Evolutionary conservation across 2,329 filamentous ascomycete species (phyloP).

Genomic region (Xylaria sp.): DNA sequence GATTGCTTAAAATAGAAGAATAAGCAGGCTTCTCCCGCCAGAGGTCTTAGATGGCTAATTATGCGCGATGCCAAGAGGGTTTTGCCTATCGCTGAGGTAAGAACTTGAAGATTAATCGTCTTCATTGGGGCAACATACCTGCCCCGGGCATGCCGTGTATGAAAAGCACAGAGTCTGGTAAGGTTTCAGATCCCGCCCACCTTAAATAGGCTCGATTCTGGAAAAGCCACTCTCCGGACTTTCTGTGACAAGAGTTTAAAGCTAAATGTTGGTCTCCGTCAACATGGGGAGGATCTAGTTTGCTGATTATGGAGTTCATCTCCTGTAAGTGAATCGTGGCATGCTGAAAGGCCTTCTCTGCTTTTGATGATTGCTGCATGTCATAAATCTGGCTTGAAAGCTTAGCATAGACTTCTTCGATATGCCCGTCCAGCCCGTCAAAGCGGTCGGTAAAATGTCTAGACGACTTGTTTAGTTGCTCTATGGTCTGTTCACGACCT

Average conservation of each 20-base stretch:
- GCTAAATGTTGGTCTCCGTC: background rate
- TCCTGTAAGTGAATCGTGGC: background rate
- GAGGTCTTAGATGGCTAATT: conserved; percentile 16
- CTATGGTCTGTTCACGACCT: background rate
- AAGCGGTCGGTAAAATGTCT: background rate
- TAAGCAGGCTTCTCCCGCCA: background rate
- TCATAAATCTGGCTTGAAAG: conserved; percentile 20
- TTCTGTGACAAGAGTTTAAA: background rate
- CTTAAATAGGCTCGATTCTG: background rate
- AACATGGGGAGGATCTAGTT: conserved; percentile 6
- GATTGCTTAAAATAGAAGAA: conserved; percentile 37
- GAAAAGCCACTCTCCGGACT: conserved; percentile 11
- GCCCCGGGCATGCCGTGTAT: conserved; percentile 40
- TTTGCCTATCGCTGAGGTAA: conserved; percentile 22
- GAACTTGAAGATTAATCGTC: background rate
- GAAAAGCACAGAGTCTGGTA: conserved; percentile 28
- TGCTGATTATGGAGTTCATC: background rate
- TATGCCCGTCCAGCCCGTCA: background rate
- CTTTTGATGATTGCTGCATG: background rate
- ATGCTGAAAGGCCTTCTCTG: background rate
- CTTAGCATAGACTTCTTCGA: conserved; percentile 15
- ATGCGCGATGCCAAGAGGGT: conserved; percentile 27
- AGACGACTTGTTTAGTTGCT: background rate
- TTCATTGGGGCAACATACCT: conserved; percentile 26
- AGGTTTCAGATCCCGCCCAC: conserved; percentile 5